Percentiles rank a stretch among this genome's conserved stretches.
These are phyloP conservation scores for Astragalus membranaceus DNA, from an alignment of 306 rosid species.

Conservation along the genomic window DNA sequence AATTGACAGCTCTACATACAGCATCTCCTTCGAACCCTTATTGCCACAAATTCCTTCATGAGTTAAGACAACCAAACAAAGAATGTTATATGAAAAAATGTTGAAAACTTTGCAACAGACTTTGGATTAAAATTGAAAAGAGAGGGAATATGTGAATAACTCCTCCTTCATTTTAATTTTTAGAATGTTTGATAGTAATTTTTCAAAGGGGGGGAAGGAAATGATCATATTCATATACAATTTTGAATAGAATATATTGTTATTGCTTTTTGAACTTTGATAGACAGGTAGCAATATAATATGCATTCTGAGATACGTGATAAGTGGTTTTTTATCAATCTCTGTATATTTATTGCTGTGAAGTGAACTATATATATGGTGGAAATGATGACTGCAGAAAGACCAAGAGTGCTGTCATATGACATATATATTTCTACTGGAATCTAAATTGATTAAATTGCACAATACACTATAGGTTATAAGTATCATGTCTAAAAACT, in stretches of 20 bases:
- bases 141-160: neutral
- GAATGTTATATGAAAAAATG: neutral
- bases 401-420: neutral
- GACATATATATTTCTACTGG: neutral
- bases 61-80: neutral
- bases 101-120: neutral
- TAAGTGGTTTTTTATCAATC: neutral
- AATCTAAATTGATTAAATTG: no score
- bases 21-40: neutral
- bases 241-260: neutral
- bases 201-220: neutral
- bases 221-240: neutral
- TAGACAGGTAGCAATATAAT: neutral
- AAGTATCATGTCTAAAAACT: neutral
- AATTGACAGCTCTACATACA: no score
- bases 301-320: neutral
- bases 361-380: neutral
- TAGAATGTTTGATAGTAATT: neutral
- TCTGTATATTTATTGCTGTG: neutral
- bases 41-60: neutral
- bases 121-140: neutral
- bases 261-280: neutral
- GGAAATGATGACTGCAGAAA: neutral
- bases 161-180: neutral
- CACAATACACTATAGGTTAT: neutral